phyloP scores from a whole-genome alignment of 495 filamentous ascomycete species.

The Acidomyces sp. region DNA sequence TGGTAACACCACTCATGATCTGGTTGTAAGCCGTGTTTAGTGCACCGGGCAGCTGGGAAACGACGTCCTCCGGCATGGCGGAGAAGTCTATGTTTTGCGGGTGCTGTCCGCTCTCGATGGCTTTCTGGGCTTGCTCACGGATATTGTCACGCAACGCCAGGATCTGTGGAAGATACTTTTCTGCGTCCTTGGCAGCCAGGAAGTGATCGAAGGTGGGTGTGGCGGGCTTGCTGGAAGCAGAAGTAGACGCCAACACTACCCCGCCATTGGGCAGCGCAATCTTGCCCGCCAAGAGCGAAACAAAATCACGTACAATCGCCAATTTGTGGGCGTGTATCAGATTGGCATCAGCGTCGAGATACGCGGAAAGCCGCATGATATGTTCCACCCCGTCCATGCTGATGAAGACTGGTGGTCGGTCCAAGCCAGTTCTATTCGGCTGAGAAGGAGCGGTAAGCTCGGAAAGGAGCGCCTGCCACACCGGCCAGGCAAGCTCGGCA shows the following conservation, averaged over 20 bases:
- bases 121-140: constrained; percentile 11
- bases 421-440: constrained; percentile 16
- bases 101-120: constrained; percentile 22
- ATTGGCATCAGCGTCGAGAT: constrained; percentile 52
- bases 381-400: constrained; percentile 64
- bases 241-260: constrained; percentile 60
- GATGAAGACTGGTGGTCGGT: constrained; percentile 66
- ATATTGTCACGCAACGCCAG: background rate
- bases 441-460: constrained; percentile 53
- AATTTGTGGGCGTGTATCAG: constrained; percentile 82
- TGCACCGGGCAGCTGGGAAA: background rate
- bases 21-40: background rate
- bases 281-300: constrained; percentile 51
- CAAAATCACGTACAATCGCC: constrained; percentile 59
- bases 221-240: constrained; percentile 47
- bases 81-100: constrained; percentile 19
- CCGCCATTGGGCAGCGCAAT: constrained; percentile 59
- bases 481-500: constrained; percentile 58
- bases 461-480: constrained; percentile 68
- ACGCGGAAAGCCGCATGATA: constrained; percentile 62
- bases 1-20: background rate
- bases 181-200: constrained; percentile 15
- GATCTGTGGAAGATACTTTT: background rate
- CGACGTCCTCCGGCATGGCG: background rate
- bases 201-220: constrained; percentile 46